Evolutionary conservation across 805 yeast genomes (phyloP).

Genomic region (Myxozyma vanderwaltii): DNA sequence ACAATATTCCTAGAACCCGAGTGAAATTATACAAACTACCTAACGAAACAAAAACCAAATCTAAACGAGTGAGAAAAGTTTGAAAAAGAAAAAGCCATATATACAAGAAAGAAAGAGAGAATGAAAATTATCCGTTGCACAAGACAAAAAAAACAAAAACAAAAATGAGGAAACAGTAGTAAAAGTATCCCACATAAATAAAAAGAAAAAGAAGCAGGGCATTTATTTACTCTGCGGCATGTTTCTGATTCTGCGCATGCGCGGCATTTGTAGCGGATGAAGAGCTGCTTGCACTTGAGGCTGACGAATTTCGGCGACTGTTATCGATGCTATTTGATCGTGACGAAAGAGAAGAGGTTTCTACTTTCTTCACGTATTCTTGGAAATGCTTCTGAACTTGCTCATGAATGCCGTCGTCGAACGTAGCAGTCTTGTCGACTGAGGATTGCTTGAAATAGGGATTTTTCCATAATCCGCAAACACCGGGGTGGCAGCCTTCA

Average conservation of each 20-base stretch:
- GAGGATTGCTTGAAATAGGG: slow-evolving; percentile 23
- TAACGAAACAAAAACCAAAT: no score
- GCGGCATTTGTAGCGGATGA: background rate
- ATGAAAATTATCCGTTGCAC: background rate
- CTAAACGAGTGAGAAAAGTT: no score
- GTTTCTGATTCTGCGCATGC: background rate
- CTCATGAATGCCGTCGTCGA: slow-evolving; percentile 22
- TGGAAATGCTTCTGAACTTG: slow-evolving; percentile 13
- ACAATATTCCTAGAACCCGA: no score
- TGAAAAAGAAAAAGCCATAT: no score
- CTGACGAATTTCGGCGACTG: slow-evolving; percentile 12
- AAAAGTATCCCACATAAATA: background rate
- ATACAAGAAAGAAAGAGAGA: background rate
- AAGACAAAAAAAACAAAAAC: no score
- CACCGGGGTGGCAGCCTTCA: slow-evolving; percentile 31
- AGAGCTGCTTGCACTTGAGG: background rate
- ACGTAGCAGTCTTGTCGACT: background rate
- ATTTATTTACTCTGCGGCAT: background rate
- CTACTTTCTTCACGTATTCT: slow-evolving; percentile 13
- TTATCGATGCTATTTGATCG: background rate
- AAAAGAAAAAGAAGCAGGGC: background rate
- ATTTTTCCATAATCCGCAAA: slow-evolving; percentile 31
- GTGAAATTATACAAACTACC: no score
- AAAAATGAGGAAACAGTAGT: no score
- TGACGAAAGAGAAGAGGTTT: background rate